Conservation (phyloP, 257 asterid species). For the Ilex asprella region DNA sequence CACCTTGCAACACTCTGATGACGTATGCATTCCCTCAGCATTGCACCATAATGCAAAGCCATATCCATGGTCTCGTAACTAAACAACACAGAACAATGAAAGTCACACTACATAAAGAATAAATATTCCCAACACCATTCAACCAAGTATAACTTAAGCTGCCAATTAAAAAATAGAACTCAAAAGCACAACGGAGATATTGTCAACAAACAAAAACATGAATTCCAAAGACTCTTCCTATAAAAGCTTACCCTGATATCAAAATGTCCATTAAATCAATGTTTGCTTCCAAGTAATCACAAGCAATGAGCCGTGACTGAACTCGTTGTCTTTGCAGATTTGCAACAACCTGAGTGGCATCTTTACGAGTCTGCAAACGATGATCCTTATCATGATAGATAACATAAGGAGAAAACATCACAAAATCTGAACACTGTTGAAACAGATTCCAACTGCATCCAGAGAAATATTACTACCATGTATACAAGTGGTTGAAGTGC, state of each 20-base stretch:
- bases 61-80: slow-evolving; percentile 77
- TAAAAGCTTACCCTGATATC: slow-evolving; percentile 58
- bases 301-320: slow-evolving; percentile 88
- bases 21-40: slow-evolving; percentile 98
- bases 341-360: slow-evolving; percentile 95
- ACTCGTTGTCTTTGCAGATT: slow-evolving; percentile 99
- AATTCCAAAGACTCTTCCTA: neutral
- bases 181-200: neutral
- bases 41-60: slow-evolving; percentile 97
- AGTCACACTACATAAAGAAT: neutral
- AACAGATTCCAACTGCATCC: neutral
- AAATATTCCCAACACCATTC: neutral
- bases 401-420: neutral
- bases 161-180: neutral
- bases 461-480: neutral
- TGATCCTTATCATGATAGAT: neutral
- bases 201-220: neutral
- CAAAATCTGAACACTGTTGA: neutral
- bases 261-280: slow-evolving; percentile 79
- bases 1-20: slow-evolving; percentile 96
- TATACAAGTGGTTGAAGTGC: neutral
- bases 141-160: neutral
- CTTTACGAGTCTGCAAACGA: slow-evolving; percentile 65
- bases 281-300: slow-evolving; percentile 90
- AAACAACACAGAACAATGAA: slow-evolving; percentile 8